Percentiles rank a stretch among this genome's conserved stretches.
phyloP scores from a whole-genome alignment of 768 basidiomycete species.

The Phanerochaete sordida region DNA sequence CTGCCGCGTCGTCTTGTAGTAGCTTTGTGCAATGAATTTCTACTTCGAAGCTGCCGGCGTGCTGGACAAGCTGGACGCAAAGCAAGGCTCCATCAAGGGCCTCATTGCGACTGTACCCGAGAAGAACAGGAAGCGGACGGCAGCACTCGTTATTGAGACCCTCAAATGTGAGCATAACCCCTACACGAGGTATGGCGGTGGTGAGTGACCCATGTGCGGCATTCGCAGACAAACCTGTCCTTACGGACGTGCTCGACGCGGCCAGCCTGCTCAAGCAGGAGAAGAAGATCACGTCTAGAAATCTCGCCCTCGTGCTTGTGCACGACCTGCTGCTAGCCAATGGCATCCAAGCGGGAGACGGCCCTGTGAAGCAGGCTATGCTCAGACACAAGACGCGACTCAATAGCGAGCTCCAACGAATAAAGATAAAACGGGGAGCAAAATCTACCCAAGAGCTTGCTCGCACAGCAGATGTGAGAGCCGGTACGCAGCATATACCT shows the following conservation, averaged over 20 bases:
- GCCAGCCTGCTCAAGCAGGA: slow-evolving; percentile 73
- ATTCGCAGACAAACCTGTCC: slow-evolving; percentile 67
- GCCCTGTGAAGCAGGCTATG: slow-evolving; percentile 84
- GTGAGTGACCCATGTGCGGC: not conserved
- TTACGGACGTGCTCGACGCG: slow-evolving; percentile 64
- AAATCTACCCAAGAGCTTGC: slow-evolving; percentile 64
- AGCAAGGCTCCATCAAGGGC: slow-evolving; percentile 91
- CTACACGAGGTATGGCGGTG: not conserved
- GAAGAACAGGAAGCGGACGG: slow-evolving; percentile 71
- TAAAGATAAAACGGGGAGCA: slow-evolving; percentile 74
- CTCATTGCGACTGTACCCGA: slow-evolving; percentile 69
- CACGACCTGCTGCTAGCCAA: slow-evolving; percentile 84
- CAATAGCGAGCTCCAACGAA: slow-evolving; percentile 78
- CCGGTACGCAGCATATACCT: slow-evolving; percentile 42
- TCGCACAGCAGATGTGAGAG: slow-evolving; percentile 53
- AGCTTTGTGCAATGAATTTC: slow-evolving; percentile 72
- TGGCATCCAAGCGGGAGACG: slow-evolving; percentile 89
- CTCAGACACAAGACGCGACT: slow-evolving; percentile 88
- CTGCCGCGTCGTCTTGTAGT: slow-evolving; percentile 19
- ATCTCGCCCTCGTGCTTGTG: slow-evolving; percentile 80
- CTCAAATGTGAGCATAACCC: slow-evolving; percentile 75
- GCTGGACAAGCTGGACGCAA: slow-evolving; percentile 82
- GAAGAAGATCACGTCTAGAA: slow-evolving; percentile 69
- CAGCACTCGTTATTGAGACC: slow-evolving; percentile 90
- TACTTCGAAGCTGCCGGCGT: slow-evolving; percentile 87